phyloP scores from a whole-genome alignment of 1,284 basidiomycete genomes.

The Ustilago nuda region DNA sequence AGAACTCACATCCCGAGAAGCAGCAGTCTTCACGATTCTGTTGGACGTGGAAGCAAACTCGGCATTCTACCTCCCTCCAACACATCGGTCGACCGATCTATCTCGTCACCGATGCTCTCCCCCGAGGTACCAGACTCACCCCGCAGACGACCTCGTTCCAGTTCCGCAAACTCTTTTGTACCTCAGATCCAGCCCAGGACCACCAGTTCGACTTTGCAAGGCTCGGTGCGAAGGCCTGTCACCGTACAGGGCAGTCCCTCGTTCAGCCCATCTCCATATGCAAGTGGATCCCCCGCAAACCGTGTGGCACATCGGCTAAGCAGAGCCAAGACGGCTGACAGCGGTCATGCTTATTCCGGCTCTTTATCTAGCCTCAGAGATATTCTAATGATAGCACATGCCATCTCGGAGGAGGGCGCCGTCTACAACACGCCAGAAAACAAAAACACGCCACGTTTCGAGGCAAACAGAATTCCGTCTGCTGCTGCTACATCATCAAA shows the following conservation, averaged over 20 bases:
- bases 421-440: conserved; percentile 37
- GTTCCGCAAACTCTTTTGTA: conserved; percentile 17
- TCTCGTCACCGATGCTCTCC: background rate
- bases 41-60: conserved; percentile 7
- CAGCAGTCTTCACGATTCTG: conserved; percentile 37
- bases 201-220: conserved; percentile 34
- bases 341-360: conserved; percentile 25
- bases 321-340: conserved; percentile 37
- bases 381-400: conserved; percentile 31
- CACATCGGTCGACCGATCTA: conserved; percentile 1
- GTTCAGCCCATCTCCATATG: conserved; percentile 5
- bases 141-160: conserved; percentile 31
- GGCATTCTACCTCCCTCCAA: background rate
- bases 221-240: conserved; percentile 12
- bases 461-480: background rate
- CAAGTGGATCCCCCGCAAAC: background rate
- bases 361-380: conserved; percentile 42
- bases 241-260: conserved; percentile 25
- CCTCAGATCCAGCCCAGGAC: conserved; percentile 48
- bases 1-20: conserved; percentile 26
- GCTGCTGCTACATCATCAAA: background rate
- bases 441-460: conserved; percentile 17
- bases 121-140: conserved; percentile 10
- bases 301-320: conserved; percentile 14
- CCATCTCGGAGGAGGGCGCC: conserved; percentile 40